Evolutionary conservation across 768 basidiomycete genomes (phyloP).

Genomic region (Crucibulum laeve): DNA sequence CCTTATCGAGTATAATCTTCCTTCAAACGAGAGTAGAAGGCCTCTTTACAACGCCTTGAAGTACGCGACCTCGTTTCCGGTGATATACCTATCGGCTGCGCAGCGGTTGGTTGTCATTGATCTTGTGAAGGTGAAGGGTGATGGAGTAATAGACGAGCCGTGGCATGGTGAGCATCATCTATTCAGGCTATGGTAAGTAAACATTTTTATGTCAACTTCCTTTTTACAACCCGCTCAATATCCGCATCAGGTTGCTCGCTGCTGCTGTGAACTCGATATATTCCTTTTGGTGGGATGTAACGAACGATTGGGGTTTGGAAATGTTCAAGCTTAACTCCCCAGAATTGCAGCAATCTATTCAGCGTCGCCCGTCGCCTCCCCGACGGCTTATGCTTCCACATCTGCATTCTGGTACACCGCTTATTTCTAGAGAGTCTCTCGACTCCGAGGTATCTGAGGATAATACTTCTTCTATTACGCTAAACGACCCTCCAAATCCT

Average conservation of each 20-base stretch:
- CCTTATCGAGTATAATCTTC: constrained; percentile 71
- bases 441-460: constrained; percentile 16
- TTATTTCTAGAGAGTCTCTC: constrained; percentile 14
- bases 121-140: constrained; percentile 44
- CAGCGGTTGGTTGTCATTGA: constrained; percentile 73
- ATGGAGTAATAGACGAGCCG: constrained; percentile 32
- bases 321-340: constrained; percentile 45
- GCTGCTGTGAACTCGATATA: constrained; percentile 88
- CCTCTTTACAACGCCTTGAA: constrained; percentile 91
- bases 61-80: constrained; percentile 95
- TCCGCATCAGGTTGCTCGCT: constrained; percentile 63
- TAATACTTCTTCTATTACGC: constrained; percentile 8
- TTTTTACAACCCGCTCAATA: constrained; percentile 3
- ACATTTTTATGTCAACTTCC: neutral
- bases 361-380: constrained; percentile 26
- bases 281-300: constrained; percentile 99
- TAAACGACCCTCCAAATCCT: constrained; percentile 18
- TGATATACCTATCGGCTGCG: constrained; percentile 90
- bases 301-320: constrained; percentile 94
- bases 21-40: constrained; percentile 58
- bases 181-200: constrained; percentile 80
- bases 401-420: constrained; percentile 34
- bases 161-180: constrained; percentile 78
- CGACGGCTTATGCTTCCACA: constrained; percentile 42
- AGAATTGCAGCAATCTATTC: constrained; percentile 16